These are phyloP conservation scores for Pyrus communis DNA, from an alignment of 306 rosid genomes.

Conservation along the genomic window DNA sequence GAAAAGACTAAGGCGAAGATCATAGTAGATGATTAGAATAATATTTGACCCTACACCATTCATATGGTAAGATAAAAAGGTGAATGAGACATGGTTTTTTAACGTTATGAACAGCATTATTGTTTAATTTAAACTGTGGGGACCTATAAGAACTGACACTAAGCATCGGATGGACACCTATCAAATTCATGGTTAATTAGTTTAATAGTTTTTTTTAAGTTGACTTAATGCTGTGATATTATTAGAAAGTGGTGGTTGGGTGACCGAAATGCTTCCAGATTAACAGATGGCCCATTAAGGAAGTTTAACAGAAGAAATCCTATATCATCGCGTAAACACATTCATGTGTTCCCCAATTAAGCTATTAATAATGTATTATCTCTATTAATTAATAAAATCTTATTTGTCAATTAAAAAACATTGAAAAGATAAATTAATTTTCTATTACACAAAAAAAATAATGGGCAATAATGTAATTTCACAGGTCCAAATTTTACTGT, in stretches of 20 bases:
- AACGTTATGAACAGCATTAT: not conserved
- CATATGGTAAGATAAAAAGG: not conserved
- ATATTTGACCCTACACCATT: constrained; percentile 35
- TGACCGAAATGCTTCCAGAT: not conserved
- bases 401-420: no score
- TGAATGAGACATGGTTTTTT: constrained; percentile 19
- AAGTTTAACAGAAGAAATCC: not conserved
- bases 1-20: constrained; percentile 10
- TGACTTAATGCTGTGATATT: not conserved
- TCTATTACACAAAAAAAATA: no score
- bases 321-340: not conserved
- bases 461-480: no score
- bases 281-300: constrained; percentile 14
- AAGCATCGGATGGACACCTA: not conserved
- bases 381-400: no score
- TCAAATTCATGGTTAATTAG: not conserved
- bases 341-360: not conserved
- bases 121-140: not conserved
- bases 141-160: not conserved
- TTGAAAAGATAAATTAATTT: no score
- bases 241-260: not conserved
- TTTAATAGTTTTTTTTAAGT: not conserved
- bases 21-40: constrained; percentile 31
- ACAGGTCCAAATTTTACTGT: no score
- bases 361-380: not conserved